These are phyloP conservation scores for Cyanodermella asteris DNA, from an alignment of 2,329 filamentous ascomycete species.

Conservation along the genomic window DNA sequence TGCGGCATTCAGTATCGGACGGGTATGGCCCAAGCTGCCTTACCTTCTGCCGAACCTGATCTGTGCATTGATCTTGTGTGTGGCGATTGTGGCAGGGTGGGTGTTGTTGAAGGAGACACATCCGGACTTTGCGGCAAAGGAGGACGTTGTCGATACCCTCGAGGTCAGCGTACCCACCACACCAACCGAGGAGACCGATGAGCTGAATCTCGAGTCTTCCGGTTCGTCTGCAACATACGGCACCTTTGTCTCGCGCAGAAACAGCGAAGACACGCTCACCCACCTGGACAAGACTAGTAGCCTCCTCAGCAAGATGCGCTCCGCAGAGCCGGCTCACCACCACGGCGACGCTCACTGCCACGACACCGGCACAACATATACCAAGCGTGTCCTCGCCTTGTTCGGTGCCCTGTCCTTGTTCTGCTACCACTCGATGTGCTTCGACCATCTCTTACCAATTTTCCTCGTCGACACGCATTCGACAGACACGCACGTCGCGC, in stretches of 20 bases:
- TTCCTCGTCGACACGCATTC: constrained; percentile 56
- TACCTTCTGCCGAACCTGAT: constrained; percentile 79
- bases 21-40: constrained; percentile 57
- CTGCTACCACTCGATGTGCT: constrained; percentile 89
- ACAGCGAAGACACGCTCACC: constrained; percentile 32
- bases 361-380: constrained; percentile 29
- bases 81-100: constrained; percentile 64
- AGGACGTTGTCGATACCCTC: no score
- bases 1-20: constrained; percentile 67
- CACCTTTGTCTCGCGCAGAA: no score
- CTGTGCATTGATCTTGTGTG: constrained; percentile 51
- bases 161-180: no score
- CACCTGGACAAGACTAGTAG: constrained; percentile 24
- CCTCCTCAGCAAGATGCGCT: constrained; percentile 19
- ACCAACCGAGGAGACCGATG: constrained; percentile 17
- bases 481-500: constrained; percentile 11
- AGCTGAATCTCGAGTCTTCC: constrained; percentile 40
- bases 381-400: constrained; percentile 47
- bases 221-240: constrained; percentile 60
- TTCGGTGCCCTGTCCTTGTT: constrained; percentile 72
- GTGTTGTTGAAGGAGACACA: constrained; percentile 74
- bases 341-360: no score
- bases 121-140: constrained; percentile 59
- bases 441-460: constrained; percentile 77
- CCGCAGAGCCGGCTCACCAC: no score